Evolutionary conservation across 495 filamentous ascomycete species (phyloP), one percentile per base, ranked within the genome.

Genomic region (Neurospora tetraspora): DNA sequence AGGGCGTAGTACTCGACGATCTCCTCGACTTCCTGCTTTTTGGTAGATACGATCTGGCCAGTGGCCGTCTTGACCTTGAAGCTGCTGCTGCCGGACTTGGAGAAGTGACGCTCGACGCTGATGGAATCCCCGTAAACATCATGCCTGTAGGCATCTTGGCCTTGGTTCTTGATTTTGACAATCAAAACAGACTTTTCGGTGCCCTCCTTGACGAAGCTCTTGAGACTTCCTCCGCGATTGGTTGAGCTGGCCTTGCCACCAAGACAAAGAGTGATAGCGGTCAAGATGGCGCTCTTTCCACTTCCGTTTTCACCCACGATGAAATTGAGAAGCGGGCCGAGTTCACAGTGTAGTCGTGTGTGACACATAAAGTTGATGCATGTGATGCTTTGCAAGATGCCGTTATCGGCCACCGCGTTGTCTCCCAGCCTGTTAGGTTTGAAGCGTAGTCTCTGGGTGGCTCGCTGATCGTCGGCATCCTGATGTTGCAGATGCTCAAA

Each of bases 351-450:
- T 18, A 98, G 88, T 72, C 89, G 89, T 20, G 86, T 82, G 77
- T 99, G 96, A 77, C 95, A 98, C 96, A 98, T 97, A 79, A 97
- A 97, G 78, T 97, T 98, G 73, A 90, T 88, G 80, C 93, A 96
- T 69, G 88, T 91, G 40, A 98, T 90, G 70, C 88, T 88, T 81
- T 96, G 89, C 39, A 97, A 89, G 68, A 97, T 92, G 8, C 91
- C 92, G 79, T 91, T 90, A n/a, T 97, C 92, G 5, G 93, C 91
- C 10, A 93, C 86, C 4, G 87, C 83, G 75, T 96, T 97, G 10
- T 91, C 85, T 69, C 89, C 87, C 11, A 84, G 83, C 73, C 80
- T 78, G 73, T 76, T 82, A 3, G 81, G 87, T 23, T 88, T 88
- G 77, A 78, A 79, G 36, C 89, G 89, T 6, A 94, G 85, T 7